Base-by-base conservation (phyloP, 177 flowering plant genomes). In the Vitis hybrid region DNA sequence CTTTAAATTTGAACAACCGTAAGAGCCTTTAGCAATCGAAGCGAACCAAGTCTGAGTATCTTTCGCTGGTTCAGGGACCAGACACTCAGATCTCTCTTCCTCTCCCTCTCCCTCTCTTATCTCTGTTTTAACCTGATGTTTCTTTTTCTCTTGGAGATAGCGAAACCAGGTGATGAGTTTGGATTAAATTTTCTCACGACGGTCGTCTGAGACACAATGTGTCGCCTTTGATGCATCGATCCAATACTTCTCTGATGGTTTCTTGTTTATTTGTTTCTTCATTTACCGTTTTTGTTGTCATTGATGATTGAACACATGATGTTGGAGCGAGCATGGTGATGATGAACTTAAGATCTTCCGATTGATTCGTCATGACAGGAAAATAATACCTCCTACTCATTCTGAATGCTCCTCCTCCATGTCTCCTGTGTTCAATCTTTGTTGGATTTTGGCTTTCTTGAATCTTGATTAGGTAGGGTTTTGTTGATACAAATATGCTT, bases 181-280 rank as follows among this genome's bases (percentile, higher is more conserved):
- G 82, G 82, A 71, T 72, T 57, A 5, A 68, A 69, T 60, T 51
- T 76, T 80, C 87, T 84, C 87, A 80, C 87, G 87, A 84, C 86
- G 84, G 87, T 84, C 87, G 86, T 84, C 86, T 82, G 85, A 82
- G 82, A 70, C 69, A 72, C 75, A 8, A 50, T 16, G 77, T 78
- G 82, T 72, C 62, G 10, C 1, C 12, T 14, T 53, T 83, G 83
- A 77, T 79, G 78, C 60, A 77, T 9, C 64, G 57, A 74, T 78
- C 80, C 81, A 73, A 53, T 67, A 19, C 15, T 72, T 77, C 83
- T 80, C 83, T 80, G 83, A 80, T 80, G 83, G 51, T 74, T 73
- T 65, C 67, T 2, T n/a, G 15, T 51, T 10, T 58, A 6, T 16
- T 51, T 49, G 3, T 31, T 51, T 18, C 2, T 45, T 57, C 48